Percentiles rank a stretch among this genome's conserved stretches.
Conservation (phyloP, 371 early-diverging fungal genomes). For the Fennellomyces sp. region DNA sequence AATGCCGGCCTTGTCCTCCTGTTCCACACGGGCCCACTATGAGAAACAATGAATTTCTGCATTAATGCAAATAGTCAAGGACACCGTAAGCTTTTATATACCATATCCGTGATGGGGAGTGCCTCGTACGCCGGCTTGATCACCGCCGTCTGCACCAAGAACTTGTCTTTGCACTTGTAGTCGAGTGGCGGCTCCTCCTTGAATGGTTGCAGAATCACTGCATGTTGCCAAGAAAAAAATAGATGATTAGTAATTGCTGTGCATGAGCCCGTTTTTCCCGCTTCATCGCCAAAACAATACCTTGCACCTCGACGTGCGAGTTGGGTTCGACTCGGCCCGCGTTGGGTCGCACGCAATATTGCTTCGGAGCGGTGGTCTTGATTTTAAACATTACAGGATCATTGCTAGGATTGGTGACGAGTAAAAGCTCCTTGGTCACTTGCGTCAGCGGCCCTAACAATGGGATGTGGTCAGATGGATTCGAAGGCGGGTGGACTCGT, state of each 20-base stretch:
- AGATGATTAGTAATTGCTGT: neutral
- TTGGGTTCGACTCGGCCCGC: slow-evolving; percentile 74
- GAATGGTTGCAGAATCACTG: slow-evolving; percentile 79
- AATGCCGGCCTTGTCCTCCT: slow-evolving; percentile 49
- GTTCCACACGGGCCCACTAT: slow-evolving; percentile 65
- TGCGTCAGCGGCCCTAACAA: slow-evolving; percentile 70
- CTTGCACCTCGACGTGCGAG: slow-evolving; percentile 62
- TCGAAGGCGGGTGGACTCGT: neutral
- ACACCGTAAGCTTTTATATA: neutral
- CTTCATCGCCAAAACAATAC: slow-evolving; percentile 32
- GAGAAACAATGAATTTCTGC: neutral
- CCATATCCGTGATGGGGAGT: slow-evolving; percentile 22
- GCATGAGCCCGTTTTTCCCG: neutral
- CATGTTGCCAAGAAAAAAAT: slow-evolving; percentile 4
- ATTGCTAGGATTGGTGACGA: slow-evolving; percentile 60
- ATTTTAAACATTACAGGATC: slow-evolving; percentile 82
- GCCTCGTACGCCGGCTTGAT: slow-evolving; percentile 13
- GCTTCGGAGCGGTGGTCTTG: slow-evolving; percentile 92
- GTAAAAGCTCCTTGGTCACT: slow-evolving; percentile 54
- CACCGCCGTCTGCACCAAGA: slow-evolving; percentile 64
- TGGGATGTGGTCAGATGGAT: neutral
- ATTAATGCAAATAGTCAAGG: no score
- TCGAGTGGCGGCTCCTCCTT: slow-evolving; percentile 71
- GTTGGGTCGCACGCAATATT: slow-evolving; percentile 91
- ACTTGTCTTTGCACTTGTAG: slow-evolving; percentile 85